Base-by-base conservation (phyloP, 345 rosid genomes). In the Salix brachista region DNA sequence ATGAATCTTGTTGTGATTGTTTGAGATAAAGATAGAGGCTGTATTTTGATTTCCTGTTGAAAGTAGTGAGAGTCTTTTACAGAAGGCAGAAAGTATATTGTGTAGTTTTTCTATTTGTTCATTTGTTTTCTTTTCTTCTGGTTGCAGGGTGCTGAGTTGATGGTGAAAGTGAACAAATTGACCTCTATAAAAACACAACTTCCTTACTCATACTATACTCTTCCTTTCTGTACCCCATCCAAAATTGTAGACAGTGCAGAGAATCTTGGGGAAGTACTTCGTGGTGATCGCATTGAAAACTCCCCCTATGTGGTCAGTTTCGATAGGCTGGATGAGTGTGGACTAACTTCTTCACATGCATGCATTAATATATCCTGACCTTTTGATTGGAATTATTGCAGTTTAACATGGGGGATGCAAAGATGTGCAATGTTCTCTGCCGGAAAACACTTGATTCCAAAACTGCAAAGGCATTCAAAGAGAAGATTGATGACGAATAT, bases 211-310 rank as follows among this genome's bases (percentile, higher is more conserved):
- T 94, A 81, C 77, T 94, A 94, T 67, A 87, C 97, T 10, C 91
- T 94, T 72, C 95, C 95, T 12, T 88, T 84, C 68, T 91, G 95
- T 73, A 75, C 39, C 42, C 98, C 98, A n/a, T 54, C 82, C 56
- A 86, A 89, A 80, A 94, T 94, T 23, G 80, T 90, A 25, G 98
- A 94, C 84, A 94, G 95, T 78, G 89, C 98, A 34, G 98, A 94
- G 87, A 94, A 94, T 87, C 98, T 94, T 67, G 97, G 98, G 37
- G 98, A 94, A 87, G 98, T 94, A 19, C 97, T 94, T 68, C 98
- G 98, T 9, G 98, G 98, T 67, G 98, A 94, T 80, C 94, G 97
- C 3, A 94, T 94, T 28, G 98, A 94, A 46, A 94, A 94, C 83
- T 92, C 98, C 4, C 90, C 94, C 69, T 94, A 85, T 75, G 88